These are phyloP conservation scores for Alloteropsis semialata DNA, from an alignment of 176 grass and related monocot species.

Conservation along the genomic window DNA sequence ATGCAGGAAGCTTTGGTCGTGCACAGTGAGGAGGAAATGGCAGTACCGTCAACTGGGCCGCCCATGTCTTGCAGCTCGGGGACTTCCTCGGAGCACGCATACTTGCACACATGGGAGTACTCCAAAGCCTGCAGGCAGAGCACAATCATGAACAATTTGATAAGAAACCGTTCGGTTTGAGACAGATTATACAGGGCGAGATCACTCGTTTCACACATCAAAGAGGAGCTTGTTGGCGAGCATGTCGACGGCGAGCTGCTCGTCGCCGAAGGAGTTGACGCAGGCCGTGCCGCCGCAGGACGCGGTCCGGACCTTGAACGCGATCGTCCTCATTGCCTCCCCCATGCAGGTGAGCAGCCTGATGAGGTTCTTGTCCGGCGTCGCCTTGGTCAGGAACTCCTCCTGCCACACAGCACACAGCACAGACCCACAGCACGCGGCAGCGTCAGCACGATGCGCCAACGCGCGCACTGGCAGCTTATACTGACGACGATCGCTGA, in stretches of 20 bases:
- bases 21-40: background rate
- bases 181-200: background rate
- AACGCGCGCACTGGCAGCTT: background rate
- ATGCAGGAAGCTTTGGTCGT: background rate
- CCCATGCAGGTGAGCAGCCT: slow-evolving; percentile 92
- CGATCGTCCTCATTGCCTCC: slow-evolving; percentile 90
- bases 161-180: background rate
- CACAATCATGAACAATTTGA: background rate
- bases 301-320: slow-evolving; percentile 91
- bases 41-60: slow-evolving; percentile 80
- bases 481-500: no score
- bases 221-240: slow-evolving; percentile 93
- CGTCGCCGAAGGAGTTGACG: slow-evolving; percentile 91
- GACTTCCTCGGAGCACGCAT: slow-evolving; percentile 96
- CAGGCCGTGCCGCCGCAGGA: slow-evolving; percentile 90
- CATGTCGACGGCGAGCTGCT: slow-evolving; percentile 96
- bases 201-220: slow-evolving; percentile 34
- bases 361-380: slow-evolving; percentile 87
- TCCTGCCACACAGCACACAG: slow-evolving; percentile 38
- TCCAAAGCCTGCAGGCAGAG: slow-evolving; percentile 52
- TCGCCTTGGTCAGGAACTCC: slow-evolving; percentile 90
- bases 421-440: no score
- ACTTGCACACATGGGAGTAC: slow-evolving; percentile 96
- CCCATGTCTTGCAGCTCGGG: slow-evolving; percentile 98
- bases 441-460: background rate